Conservation (phyloP, 1,284 basidiomycete species). For the Neotropicomus parvogracilis region DNA sequence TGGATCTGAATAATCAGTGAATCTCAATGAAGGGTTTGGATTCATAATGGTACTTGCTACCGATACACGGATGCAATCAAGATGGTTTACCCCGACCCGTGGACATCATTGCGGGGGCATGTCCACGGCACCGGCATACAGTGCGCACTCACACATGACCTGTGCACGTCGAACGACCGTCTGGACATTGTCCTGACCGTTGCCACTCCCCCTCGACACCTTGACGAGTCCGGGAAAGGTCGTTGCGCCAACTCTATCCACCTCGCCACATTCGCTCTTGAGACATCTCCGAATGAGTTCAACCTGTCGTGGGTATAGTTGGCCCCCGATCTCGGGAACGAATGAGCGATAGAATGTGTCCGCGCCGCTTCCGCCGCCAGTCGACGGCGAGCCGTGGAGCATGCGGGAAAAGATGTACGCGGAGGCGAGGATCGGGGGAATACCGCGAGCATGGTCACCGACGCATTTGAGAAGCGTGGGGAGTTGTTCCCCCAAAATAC, state of each 20-base stretch:
- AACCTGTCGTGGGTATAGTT: slow-evolving; percentile 63
- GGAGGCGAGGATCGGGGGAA: slow-evolving; percentile 56
- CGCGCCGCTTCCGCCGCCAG: slow-evolving; percentile 40
- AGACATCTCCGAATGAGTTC: slow-evolving; percentile 77
- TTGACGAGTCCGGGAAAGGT: slow-evolving; percentile 82
- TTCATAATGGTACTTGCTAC: slow-evolving; percentile 14
- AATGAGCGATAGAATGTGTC: slow-evolving; percentile 78
- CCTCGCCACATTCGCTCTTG: slow-evolving; percentile 64
- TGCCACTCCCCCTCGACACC: slow-evolving; percentile 48
- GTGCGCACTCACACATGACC: slow-evolving; percentile 78
- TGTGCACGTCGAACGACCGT: slow-evolving; percentile 76
- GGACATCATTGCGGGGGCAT: background rate
- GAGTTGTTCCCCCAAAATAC: slow-evolving; percentile 65
- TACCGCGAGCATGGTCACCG: slow-evolving; percentile 40
- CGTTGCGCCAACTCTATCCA: slow-evolving; percentile 67
- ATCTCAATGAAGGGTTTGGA: too few species aligned
- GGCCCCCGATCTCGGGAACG: slow-evolving; percentile 70
- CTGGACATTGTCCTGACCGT: slow-evolving; percentile 50
- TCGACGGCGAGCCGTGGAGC: slow-evolving; percentile 65
- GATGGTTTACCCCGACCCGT: slow-evolving; percentile 13
- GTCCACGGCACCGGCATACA: slow-evolving; percentile 31
- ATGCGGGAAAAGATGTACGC: slow-evolving; percentile 77
- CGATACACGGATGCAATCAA: slow-evolving; percentile 21
- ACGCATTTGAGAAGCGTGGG: slow-evolving; percentile 56
- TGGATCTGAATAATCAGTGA: too few species aligned